Percentiles rank a stretch among this genome's conserved stretches.
phyloP scores from a whole-genome alignment of 2,329 filamentous ascomycete species.

The Arthrobotrys entomopaga region DNA sequence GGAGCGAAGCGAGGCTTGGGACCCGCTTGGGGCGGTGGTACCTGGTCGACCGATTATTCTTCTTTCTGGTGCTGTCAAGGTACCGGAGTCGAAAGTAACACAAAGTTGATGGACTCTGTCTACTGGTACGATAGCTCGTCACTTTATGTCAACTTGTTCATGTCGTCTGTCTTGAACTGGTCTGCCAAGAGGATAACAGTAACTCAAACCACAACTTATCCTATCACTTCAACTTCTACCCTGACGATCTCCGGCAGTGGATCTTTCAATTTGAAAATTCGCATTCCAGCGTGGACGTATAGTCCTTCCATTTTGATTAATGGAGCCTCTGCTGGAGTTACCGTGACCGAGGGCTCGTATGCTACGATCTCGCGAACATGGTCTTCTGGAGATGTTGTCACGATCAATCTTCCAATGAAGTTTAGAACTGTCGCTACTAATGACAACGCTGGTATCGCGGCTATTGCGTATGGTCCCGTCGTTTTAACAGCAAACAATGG shows the following conservation, averaged over 20 bases:
- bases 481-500: constrained; percentile 66
- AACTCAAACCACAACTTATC: constrained; percentile 64
- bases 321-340: constrained; percentile 60
- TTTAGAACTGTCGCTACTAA: constrained; percentile 65
- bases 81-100: constrained; percentile 67
- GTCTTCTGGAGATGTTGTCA: constrained; percentile 64
- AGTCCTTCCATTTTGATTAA: constrained; percentile 64
- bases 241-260: constrained; percentile 62
- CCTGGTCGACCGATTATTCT: constrained; percentile 68
- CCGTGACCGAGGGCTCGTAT: constrained; percentile 62
- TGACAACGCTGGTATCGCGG: constrained; percentile 64
- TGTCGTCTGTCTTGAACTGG: constrained; percentile 65
- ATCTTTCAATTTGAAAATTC: constrained; percentile 62
- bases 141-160: constrained; percentile 67
- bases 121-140: constrained; percentile 65
- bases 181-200: constrained; percentile 62
- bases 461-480: constrained; percentile 65
- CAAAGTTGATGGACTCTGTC: constrained; percentile 68
- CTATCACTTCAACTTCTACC: constrained; percentile 62
- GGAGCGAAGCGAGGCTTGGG: constrained; percentile 66
- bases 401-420: constrained; percentile 65
- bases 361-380: constrained; percentile 63
- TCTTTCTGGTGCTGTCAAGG: constrained; percentile 69
- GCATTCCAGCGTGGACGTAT: constrained; percentile 65
- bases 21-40: constrained; percentile 68